Percentiles rank a stretch among this genome's conserved stretches.
These are phyloP conservation scores for Backusella circina DNA, from an alignment of 192 early-diverging fungal genomes.

Conservation along the genomic window DNA sequence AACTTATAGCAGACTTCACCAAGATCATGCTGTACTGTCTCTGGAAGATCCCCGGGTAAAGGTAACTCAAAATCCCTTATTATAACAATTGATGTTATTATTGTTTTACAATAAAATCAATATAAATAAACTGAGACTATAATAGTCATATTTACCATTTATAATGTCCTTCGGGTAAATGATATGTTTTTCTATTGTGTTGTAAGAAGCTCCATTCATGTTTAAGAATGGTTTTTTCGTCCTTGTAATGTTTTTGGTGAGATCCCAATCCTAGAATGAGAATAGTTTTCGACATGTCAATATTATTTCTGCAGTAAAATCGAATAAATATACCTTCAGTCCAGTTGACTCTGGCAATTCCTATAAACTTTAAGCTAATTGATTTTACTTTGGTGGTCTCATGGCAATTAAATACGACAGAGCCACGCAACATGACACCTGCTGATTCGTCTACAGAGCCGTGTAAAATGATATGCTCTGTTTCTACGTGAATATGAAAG, in stretches of 20 bases:
- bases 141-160: slow-evolving; percentile 34
- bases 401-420: slow-evolving; percentile 41
- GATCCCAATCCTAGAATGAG: slow-evolving; percentile 16
- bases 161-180: slow-evolving; percentile 38
- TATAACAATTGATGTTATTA: not conserved
- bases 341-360: slow-evolving; percentile 48
- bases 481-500: slow-evolving; percentile 37
- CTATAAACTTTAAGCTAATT: slow-evolving; percentile 47
- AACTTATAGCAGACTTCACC: slow-evolving; percentile 52
- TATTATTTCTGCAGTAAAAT: not conserved
- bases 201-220: slow-evolving; percentile 59
- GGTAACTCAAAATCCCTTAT: slow-evolving; percentile 51
- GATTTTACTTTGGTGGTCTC: slow-evolving; percentile 52
- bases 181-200: slow-evolving; percentile 33
- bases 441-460: slow-evolving; percentile 38
- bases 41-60: slow-evolving; percentile 58
- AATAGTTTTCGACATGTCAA: not conserved
- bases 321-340: slow-evolving; percentile 30
- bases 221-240: slow-evolving; percentile 41
- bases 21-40: slow-evolving; percentile 44
- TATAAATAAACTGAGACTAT: not conserved
- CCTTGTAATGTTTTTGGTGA: slow-evolving; percentile 25
- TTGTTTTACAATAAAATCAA: slow-evolving; percentile 6
- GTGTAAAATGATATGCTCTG: slow-evolving; percentile 33
- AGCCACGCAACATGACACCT: slow-evolving; percentile 50